Evolutionary conservation across 2,329 filamentous ascomycete species (phyloP).

Genomic region (Rhinocladiella mackenziei): DNA sequence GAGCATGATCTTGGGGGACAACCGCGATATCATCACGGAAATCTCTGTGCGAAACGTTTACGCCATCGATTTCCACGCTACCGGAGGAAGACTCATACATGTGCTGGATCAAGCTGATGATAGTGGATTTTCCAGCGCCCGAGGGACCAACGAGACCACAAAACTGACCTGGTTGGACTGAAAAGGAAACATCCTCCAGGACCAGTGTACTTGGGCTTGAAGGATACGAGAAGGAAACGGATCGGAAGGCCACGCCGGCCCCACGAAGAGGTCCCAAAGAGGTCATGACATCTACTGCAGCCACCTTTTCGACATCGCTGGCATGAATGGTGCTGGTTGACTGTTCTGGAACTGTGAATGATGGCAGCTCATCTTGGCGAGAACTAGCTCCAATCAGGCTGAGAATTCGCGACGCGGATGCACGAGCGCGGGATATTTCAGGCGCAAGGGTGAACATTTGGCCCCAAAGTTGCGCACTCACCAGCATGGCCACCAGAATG

Average conservation of each 20-base stretch:
- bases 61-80: slow-evolving; percentile 73
- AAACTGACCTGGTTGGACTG: slow-evolving; percentile 31
- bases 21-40: slow-evolving; percentile 80
- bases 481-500: slow-evolving; percentile 42
- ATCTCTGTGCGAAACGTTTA: slow-evolving; percentile 79
- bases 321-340: not conserved
- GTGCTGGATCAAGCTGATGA: slow-evolving; percentile 82
- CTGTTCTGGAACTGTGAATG: too few relatives aligned
- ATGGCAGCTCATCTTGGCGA: too few relatives aligned
- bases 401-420: slow-evolving; percentile 75
- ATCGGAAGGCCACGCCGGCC: slow-evolving; percentile 1
- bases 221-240: slow-evolving; percentile 85
- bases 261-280: slow-evolving; percentile 2
- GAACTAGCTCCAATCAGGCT: slow-evolving; percentile 45
- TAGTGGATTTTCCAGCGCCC: slow-evolving; percentile 90
- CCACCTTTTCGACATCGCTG: slow-evolving; percentile 32
- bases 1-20: slow-evolving; percentile 86
- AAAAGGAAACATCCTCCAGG: slow-evolving; percentile 67
- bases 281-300: slow-evolving; percentile 22
- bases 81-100: slow-evolving; percentile 86
- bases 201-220: slow-evolving; percentile 65
- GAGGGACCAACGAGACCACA: slow-evolving; percentile 79
- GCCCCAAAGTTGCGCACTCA: slow-evolving; percentile 34
- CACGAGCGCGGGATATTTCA: slow-evolving; percentile 77
- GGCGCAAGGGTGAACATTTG: slow-evolving; percentile 36